Percentiles rank a stretch among this genome's conserved stretches.
These are phyloP conservation scores for Phoma herbarum DNA, from an alignment of 2,329 filamentous ascomycete genomes.

Conservation along the genomic window DNA sequence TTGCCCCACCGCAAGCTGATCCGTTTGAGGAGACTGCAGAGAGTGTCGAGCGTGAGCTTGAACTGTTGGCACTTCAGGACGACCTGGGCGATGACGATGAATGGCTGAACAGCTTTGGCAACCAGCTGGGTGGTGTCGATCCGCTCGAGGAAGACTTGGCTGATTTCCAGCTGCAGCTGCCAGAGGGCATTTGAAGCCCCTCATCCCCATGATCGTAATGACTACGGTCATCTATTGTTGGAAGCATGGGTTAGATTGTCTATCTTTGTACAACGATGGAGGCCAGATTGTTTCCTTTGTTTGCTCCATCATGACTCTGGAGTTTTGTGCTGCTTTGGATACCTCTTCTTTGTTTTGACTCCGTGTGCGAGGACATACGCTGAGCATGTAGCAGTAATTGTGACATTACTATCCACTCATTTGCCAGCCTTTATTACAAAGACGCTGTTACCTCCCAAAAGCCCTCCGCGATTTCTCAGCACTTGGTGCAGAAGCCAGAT, in stretches of 20 bases:
- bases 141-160: conserved; percentile 42
- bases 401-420: conserved; percentile 16
- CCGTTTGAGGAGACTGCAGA: conserved; percentile 43
- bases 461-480: too few relatives aligned
- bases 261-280: not conserved
- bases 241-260: not conserved
- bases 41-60: conserved; percentile 47
- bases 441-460: not conserved
- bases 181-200: conserved; percentile 27
- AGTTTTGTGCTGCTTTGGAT: conserved; percentile 18
- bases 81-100: conserved; percentile 42
- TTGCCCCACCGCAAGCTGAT: conserved; percentile 24
- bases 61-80: conserved; percentile 39
- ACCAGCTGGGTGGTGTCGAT: conserved; percentile 35
- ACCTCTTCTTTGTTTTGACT: conserved; percentile 11
- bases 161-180: conserved; percentile 45
- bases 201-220: not conserved
- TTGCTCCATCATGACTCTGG: conserved; percentile 16
- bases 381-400: conserved; percentile 10
- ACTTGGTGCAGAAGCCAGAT: not conserved
- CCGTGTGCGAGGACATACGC: not conserved
- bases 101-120: conserved; percentile 44
- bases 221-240: not conserved
- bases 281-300: conserved; percentile 17
- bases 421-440: not conserved